Base-by-base conservation (phyloP, 2,329 filamentous ascomycete genomes). In the Conoideocrella luteorostrata region DNA sequence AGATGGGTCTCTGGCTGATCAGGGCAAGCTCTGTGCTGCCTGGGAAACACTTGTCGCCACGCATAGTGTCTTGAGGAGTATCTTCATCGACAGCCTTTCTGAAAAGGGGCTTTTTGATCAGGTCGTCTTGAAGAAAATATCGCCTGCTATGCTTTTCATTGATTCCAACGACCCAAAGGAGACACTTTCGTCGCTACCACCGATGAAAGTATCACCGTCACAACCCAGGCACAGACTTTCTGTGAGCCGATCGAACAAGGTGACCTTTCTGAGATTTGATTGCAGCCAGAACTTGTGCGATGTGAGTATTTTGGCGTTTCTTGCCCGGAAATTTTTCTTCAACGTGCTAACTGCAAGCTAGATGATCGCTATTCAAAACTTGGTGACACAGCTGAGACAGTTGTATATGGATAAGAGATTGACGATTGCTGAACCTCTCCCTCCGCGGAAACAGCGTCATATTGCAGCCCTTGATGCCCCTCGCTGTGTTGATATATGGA, bases 121-220 rank as follows among this genome's bases (percentile, higher is more conserved):
- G 50, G 63, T 77, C 10, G 58, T 78, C 5, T 55, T 78, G 2
- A 64, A 65, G 7, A 66, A 63, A 37, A 62, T 65, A 13, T 75
- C 72, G 0, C 72, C 74, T 0, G 67, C 63, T 28, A 76, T 77
- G 68, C 59, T 77, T 4, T 77, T 77, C 42, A 66, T 78, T 35
- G 74, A 77, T 41, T 67, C 68, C 2, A 60, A 59, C 1, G 41
- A 54, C 52, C 64, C 38, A 46, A 63, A 44, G 55, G 68, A 51
- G 54, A 71, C 51, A 55, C 66, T 44, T 49, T 67, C 48, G 47
- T 61, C 42, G 50, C 55, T 76, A 1, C 70, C 73, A 0, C 59
- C 66, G 5, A 53, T 75, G 36, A 60, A 59, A 28, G 55, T 47
- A 37, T 61, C 43, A 45, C 56, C 48, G 50, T 64, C 52, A 1